Evolutionary conservation across 768 basidiomycete genomes (phyloP), one percentile per base, ranked within the genome.

Genomic region (Krasilnikovozyma curviuscula): DNA sequence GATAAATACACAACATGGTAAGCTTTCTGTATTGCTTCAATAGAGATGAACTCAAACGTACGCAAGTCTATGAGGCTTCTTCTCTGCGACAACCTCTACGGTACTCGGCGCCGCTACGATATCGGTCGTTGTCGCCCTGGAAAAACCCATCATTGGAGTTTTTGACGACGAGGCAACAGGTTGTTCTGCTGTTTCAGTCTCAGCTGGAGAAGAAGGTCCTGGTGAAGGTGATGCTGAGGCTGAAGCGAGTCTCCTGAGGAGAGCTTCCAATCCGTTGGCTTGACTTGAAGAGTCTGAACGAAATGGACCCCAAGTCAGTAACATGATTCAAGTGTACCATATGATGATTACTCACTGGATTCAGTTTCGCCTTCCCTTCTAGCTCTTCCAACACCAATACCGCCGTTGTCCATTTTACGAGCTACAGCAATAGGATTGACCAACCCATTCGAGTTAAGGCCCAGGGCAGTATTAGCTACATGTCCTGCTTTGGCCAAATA

Each of bases 391-490:
- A 63, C 60, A 37, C 65, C 65, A 44, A 66, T 66, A 53, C 65
- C 65, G 1, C 54, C 53, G 28, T 60, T 57, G 53, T 66, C 65
- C n/a, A 61, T 46, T 50, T 63, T 66, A 18, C 60, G 53, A 1
- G 56, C 59, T 6, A 64, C 65, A 7, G 61, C 61, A 44, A 66
- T 66, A 34, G 64, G 62, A 43, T 63, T 63, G 16, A 61, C 57
- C 48, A 64, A 63, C 2, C 63, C 63, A 14, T 54, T 47, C 2
- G 54, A 35, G 3, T 44, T 33, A 5, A 56, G 53, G n/a, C 65
- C 65, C 16, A 66, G 48, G 19, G 63, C 62, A 27, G 59, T 54
- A 24, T 50, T 54, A 8, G 60, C 56, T 19, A 55, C 50, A 61
- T 63, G 64, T 18, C 65, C 65, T 18, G 64, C 55, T 3, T 59